Percentiles rank a stretch among this genome's conserved stretches.
phyloP scores from a whole-genome alignment of 257 asterid species.

The Solanum lycopersicoides region DNA sequence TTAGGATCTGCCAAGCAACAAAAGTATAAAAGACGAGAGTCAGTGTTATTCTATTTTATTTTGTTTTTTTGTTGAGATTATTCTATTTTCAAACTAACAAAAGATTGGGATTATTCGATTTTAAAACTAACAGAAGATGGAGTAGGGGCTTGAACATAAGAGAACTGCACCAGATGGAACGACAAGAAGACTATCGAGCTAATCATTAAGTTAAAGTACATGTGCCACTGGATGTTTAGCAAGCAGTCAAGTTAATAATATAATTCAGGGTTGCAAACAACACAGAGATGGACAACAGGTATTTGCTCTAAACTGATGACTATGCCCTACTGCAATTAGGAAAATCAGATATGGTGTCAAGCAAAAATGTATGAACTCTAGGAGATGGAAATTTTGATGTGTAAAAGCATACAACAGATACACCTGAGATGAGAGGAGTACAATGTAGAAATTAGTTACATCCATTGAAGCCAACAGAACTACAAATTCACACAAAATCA shows the following conservation, averaged over 20 bases:
- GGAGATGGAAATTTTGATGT: background rate
- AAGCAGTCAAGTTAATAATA: background rate
- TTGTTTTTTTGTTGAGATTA: background rate
- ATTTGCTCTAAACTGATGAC: background rate
- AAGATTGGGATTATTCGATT: background rate
- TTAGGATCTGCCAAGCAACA: conserved; percentile 64
- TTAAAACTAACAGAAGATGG: background rate
- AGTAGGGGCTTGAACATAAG: background rate
- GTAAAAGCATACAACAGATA: background rate
- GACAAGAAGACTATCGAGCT: background rate
- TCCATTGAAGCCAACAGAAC: background rate
- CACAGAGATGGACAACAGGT: background rate
- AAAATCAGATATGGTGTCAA: background rate
- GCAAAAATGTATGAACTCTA: background rate
- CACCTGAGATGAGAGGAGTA: background rate
- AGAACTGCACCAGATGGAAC: background rate
- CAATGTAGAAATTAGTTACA: background rate
- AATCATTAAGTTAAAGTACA: background rate
- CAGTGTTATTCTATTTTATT: background rate
- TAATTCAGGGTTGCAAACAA: background rate
- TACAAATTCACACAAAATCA: background rate
- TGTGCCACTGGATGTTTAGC: background rate
- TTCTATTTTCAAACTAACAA: background rate
- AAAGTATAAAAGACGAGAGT: conserved; percentile 2
- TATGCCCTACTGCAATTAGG: background rate